Evolutionary conservation across 2,329 filamentous ascomycete genomes (phyloP).

Genomic region (Escovopsis weberi): DNA sequence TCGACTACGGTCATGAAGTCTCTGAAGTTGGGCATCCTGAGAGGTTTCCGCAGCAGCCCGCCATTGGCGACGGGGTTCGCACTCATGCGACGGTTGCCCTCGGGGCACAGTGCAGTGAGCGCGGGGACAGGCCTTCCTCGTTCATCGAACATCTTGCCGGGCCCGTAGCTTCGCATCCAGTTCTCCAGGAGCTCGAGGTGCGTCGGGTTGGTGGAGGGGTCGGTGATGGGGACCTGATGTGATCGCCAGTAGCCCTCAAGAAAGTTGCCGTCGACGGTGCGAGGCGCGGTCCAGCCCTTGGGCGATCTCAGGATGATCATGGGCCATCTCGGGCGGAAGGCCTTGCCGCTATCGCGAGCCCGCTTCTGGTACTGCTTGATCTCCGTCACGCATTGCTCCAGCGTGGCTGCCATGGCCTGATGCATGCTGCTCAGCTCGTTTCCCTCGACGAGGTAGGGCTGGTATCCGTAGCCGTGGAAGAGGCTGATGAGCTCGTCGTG

Average conservation of each 20-base stretch:
- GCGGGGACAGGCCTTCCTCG: conserved; percentile 48
- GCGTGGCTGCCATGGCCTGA: conserved; percentile 64
- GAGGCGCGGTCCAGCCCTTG: conserved; percentile 67
- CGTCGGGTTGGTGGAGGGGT: conserved; percentile 48
- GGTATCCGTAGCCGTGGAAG: conserved; percentile 63
- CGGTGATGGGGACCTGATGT: conserved; percentile 64
- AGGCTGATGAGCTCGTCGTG: conserved; percentile 58
- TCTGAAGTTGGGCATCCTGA: conserved; percentile 56
- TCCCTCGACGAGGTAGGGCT: conserved; percentile 68
- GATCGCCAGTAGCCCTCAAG: conserved; percentile 67
- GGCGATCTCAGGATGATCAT: conserved; percentile 66
- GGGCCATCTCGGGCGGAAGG: conserved; percentile 59
- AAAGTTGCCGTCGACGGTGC: conserved; percentile 55
- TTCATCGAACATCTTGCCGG: conserved; percentile 54
- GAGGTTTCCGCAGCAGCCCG: conserved; percentile 49
- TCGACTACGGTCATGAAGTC: conserved; percentile 50
- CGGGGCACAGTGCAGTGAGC: conserved; percentile 49
- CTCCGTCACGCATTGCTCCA: conserved; percentile 57
- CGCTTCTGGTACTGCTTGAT: conserved; percentile 57
- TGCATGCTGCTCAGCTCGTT: conserved; percentile 62
- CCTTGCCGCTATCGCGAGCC: conserved; percentile 53
- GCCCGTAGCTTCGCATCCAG: conserved; percentile 67
- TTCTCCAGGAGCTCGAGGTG: conserved; percentile 55
- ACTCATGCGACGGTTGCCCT: conserved; percentile 55
- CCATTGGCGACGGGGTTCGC: conserved; percentile 66